Evolutionary conservation across 768 basidiomycete genomes (phyloP), one percentile per base, ranked within the genome.

Genomic region (Hygrophorus russula): DNA sequence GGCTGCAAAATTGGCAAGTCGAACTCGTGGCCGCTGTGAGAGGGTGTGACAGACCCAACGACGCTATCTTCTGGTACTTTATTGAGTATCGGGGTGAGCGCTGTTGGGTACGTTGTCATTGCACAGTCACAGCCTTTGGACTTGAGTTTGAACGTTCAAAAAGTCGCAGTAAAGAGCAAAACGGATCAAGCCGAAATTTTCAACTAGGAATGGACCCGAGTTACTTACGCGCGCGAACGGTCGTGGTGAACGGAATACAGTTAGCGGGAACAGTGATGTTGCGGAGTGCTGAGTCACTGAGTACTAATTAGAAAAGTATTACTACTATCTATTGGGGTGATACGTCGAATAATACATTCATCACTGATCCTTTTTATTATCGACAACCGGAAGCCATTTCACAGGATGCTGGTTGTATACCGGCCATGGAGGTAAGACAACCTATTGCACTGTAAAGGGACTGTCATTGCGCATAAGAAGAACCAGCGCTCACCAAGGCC

Each of bases 341-440:
- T n/a, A n/a, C n/a, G n/a, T n/a, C n/a, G n/a, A n/a, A n/a, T n/a
- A n/a, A n/a, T n/a, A n/a, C n/a, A n/a, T n/a, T 53, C 45, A 58
- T 55, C 19, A 57, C 45, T 46, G 51, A 52, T 59, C 58, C 55
- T 70, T 61, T 41, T 24, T 52, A 49, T 32, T 53, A 48, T 37
- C 47, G 46, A 44, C 49, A 53, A 24, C 24, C 24, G 75, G 66
- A 13, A 81, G 59, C 81, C 80, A 82, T 49, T 69, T 64, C 30
- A 81, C 74, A 12, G 78, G 74, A 53, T 83, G 70, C 11, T 57
- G 58, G 49, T 78, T 81, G 61, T 67, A 82, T 59, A 73, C 62
- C 0, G 77, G 71, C 85, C 85, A 88, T 7, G 78, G 78, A 0
- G 84, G 85, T 3, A 87, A 47, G 10, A 78, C 64, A 37, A 68